Evolutionary conservation across 2,329 filamentous ascomycete species (phyloP).

Genomic region (Geosmithia flava): DNA sequence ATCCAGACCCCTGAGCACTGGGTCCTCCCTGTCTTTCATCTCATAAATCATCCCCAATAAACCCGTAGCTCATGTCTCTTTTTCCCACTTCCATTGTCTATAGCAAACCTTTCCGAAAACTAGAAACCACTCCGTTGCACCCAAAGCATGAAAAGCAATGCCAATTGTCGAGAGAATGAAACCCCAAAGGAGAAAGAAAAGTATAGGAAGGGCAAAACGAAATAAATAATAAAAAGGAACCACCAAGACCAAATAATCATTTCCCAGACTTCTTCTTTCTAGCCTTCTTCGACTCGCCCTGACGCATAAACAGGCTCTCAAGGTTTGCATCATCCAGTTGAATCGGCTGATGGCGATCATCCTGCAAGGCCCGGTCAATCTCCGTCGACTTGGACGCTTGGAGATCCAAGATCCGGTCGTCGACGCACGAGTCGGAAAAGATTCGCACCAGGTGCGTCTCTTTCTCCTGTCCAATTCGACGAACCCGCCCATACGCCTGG

Average conservation of each 20-base stretch:
- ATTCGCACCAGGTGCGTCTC: constrained; percentile 47
- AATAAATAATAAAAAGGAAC: background rate
- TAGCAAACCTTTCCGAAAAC: too few species aligned
- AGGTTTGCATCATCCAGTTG: background rate
- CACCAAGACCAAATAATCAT: too few species aligned
- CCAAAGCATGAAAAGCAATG: too few species aligned
- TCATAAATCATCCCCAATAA: too few species aligned
- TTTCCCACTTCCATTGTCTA: too few species aligned
- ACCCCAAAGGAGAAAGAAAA: background rate
- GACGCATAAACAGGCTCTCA: background rate
- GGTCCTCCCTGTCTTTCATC: too few species aligned
- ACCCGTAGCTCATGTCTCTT: too few species aligned
- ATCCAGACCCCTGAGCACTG: too few species aligned
- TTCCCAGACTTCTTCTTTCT: too few species aligned
- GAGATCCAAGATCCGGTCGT: constrained; percentile 40
- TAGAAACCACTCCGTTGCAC: too few species aligned
- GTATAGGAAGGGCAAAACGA: background rate
- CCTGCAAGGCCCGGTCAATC: constrained; percentile 21
- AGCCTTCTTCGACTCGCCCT: too few species aligned
- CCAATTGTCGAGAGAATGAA: background rate
- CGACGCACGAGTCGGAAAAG: constrained; percentile 41
- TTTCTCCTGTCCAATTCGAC: constrained; percentile 51
- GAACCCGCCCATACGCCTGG: constrained; percentile 50
- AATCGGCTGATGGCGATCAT: constrained; percentile 8
- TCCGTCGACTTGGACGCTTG: constrained; percentile 41